Conservation (phyloP, 2,329 filamentous ascomycete genomes). For the Fusarium piperis region DNA sequence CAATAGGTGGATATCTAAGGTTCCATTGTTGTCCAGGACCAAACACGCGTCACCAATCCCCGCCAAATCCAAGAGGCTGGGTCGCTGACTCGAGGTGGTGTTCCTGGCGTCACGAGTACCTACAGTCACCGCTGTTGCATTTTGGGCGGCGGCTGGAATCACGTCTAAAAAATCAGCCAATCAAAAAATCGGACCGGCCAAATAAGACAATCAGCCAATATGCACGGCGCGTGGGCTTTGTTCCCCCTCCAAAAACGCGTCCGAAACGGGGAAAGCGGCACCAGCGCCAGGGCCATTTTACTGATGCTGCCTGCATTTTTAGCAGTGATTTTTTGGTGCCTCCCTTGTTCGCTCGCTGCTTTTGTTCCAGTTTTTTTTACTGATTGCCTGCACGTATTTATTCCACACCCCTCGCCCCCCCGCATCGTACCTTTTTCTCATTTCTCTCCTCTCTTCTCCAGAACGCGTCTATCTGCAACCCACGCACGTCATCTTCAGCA, state of each 20-base stretch:
- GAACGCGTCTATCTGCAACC: constrained; percentile 37
- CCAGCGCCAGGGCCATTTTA: constrained; percentile 20
- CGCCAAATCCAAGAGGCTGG: background rate
- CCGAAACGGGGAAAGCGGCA: constrained; percentile 26
- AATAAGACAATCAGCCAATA: background rate
- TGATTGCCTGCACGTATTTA: constrained; percentile 54
- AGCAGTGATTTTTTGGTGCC: constrained; percentile 24
- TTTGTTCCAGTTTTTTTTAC: constrained; percentile 36
- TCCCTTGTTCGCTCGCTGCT: constrained; percentile 3
- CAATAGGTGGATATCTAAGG: background rate
- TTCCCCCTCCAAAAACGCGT: constrained; percentile 9
- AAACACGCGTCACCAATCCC: background rate
- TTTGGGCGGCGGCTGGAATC: constrained; percentile 20
- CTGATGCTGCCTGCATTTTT: constrained; percentile 39
- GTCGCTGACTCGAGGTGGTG: background rate
- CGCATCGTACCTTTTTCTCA: constrained; percentile 34
- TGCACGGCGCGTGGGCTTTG: background rate
- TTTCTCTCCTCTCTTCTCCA: constrained; percentile 35
- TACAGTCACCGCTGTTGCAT: background rate
- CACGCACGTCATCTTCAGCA: constrained; percentile 37
- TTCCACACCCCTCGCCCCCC: constrained; percentile 43
- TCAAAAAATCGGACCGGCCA: constrained; percentile 32
- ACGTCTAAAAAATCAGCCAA: constrained; percentile 22
- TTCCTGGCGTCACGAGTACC: background rate
- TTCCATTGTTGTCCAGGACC: too few species aligned